Percentiles rank a stretch among this genome's conserved stretches.
Evolutionary conservation across 2,329 filamentous ascomycete species (phyloP).

Genomic region (Fusarium transvaalense): DNA sequence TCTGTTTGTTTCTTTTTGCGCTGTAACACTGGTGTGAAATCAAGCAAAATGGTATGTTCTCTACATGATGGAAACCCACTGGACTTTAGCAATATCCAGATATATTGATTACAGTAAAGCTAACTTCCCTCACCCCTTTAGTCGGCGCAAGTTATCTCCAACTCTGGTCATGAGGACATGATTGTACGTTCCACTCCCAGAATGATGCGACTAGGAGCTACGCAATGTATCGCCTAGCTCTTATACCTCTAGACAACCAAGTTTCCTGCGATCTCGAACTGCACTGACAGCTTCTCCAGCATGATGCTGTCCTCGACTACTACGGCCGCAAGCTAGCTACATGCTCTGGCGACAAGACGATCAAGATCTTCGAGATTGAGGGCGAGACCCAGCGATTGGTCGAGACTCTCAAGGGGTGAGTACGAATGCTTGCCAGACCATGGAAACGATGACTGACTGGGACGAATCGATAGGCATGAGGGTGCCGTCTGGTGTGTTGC

Average conservation of each 20-base stretch:
- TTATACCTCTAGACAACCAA: background rate
- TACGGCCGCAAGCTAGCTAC: slow-evolving; percentile 96
- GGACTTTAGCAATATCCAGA: background rate
- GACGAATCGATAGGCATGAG: slow-evolving; percentile 76
- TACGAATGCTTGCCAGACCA: slow-evolving; percentile 9
- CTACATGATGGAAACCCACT: background rate
- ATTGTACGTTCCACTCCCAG: slow-evolving; percentile 77
- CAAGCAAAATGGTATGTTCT: slow-evolving; percentile 45
- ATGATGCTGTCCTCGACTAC: slow-evolving; percentile 98
- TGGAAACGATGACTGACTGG: slow-evolving; percentile 32
- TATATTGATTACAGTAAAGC: slow-evolving; percentile 25
- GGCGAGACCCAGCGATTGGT: slow-evolving; percentile 89
- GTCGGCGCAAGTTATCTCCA: slow-evolving; percentile 61
- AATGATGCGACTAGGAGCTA: slow-evolving; percentile 16
- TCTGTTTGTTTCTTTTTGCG: slow-evolving; percentile 30
- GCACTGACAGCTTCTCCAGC: slow-evolving; percentile 63
- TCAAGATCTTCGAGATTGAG: slow-evolving; percentile 99
- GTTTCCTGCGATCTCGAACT: slow-evolving; percentile 26
- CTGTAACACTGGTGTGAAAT: slow-evolving; percentile 29
- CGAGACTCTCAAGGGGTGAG: slow-evolving; percentile 94
- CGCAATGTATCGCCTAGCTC: slow-evolving; percentile 14
- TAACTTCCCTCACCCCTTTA: slow-evolving; percentile 49
- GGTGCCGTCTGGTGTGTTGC: slow-evolving; percentile 97
- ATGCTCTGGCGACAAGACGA: slow-evolving; percentile 97
- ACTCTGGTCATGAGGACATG: slow-evolving; percentile 91